Percentiles rank a stretch among this genome's conserved stretches.
Evolutionary conservation across 2,329 filamentous ascomycete species (phyloP).

Genomic region (Trichoderma endophyticum): DNA sequence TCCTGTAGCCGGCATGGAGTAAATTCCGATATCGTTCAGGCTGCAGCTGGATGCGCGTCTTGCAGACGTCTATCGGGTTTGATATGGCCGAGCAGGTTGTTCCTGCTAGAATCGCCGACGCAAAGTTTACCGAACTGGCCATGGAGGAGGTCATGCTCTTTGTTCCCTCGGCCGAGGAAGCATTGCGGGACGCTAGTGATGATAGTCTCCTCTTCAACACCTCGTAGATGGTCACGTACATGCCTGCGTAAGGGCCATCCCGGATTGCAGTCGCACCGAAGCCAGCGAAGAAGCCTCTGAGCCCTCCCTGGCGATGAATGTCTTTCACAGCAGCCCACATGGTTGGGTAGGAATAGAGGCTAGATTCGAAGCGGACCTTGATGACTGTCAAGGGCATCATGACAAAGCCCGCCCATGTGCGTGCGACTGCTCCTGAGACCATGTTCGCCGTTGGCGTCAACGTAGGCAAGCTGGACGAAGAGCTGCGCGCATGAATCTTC

Average conservation of each 20-base stretch:
- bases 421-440: constrained; percentile 75
- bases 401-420: constrained; percentile 82
- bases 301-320: constrained; percentile 69
- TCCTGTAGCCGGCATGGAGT: constrained; percentile 69
- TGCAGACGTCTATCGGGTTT: constrained; percentile 95
- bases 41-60: constrained; percentile 90
- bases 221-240: constrained; percentile 95
- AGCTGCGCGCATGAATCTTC: constrained; percentile 24
- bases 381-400: constrained; percentile 96
- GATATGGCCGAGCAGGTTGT: constrained; percentile 82
- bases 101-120: constrained; percentile 76
- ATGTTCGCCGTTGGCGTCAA: constrained; percentile 84
- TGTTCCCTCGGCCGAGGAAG: constrained; percentile 19
- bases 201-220: constrained; percentile 65
- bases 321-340: constrained; percentile 69
- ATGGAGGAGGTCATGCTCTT: constrained; percentile 31
- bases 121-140: constrained; percentile 74
- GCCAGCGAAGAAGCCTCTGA: constrained; percentile 85
- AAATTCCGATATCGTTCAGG: constrained; percentile 80
- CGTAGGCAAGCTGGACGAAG: constrained; percentile 73
- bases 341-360: constrained; percentile 77
- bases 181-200: constrained; percentile 22
- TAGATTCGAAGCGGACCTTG: constrained; percentile 94
- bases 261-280: constrained; percentile 91
- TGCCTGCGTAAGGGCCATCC: constrained; percentile 93